Conservation (phyloP, 441 rosid species). For the Eutrema salsugineum region DNA sequence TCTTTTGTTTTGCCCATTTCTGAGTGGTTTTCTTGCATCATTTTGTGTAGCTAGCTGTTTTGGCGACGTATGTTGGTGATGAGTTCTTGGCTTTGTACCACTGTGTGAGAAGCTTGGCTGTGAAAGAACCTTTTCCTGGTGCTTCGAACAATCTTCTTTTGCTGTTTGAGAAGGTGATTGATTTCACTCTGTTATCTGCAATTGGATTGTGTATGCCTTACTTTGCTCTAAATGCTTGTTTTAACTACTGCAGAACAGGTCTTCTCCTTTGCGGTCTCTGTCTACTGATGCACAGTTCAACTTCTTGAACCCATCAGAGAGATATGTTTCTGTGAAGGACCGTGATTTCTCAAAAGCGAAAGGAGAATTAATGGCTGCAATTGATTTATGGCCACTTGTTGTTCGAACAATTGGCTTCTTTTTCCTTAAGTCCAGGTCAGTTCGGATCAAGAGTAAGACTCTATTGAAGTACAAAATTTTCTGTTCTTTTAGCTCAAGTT, state of each 20-base stretch:
- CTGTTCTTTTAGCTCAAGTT: not conserved
- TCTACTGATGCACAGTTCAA: constrained; percentile 46
- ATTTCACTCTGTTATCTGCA: not conserved
- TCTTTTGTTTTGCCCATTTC: not conserved
- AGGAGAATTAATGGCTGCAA: constrained; percentile 25
- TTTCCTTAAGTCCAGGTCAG: constrained; percentile 68
- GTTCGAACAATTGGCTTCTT: constrained; percentile 71
- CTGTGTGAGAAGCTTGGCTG: constrained; percentile 90
- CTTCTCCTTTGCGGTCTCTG: constrained; percentile 41
- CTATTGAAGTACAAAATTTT: not conserved
- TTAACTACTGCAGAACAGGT: constrained; percentile 65
- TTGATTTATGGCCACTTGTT: constrained; percentile 58
- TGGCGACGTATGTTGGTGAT: constrained; percentile 87
- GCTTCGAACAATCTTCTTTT: constrained; percentile 73
- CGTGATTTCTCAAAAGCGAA: constrained; percentile 27
- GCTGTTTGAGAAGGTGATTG: constrained; percentile 76
- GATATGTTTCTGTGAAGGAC: constrained; percentile 17
- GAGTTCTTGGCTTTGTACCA: constrained; percentile 90
- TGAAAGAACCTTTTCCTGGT: constrained; percentile 92
- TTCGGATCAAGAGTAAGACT: not conserved
- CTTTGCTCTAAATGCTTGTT: constrained; percentile 32
- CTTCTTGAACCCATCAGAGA: constrained; percentile 55
- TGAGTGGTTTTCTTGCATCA: not conserved
- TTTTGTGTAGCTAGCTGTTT: constrained; percentile 67
- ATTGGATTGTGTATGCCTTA: not conserved